Evolutionary conservation across 148 eudicot species (phyloP), one percentile per base, ranked within the genome.

Genomic region (Selenicereus undatus): DNA sequence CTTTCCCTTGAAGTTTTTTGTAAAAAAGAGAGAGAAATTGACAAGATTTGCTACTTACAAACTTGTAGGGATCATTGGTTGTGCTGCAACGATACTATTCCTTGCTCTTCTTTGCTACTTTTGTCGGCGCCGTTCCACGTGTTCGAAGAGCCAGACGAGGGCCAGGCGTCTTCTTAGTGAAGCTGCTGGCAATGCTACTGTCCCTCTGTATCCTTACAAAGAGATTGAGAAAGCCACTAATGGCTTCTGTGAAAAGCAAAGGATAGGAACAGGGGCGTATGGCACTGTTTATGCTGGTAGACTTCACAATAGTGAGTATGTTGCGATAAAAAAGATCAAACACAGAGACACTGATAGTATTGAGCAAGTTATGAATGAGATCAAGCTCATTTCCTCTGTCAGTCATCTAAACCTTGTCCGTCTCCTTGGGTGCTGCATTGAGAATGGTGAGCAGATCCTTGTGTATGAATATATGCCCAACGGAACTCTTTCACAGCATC

Each of bases 331-430:
- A 83, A 94, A 85, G 73, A 87, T 94, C 29, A 87, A 90, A 80
- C 86, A 94, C 68, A 85, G 89, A 70, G 98, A 94, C 79, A 79
- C 81, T 3, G 89, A 94, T 11, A 84, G 94, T 77, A 82, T 88
- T n/a, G 92, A 92, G 70, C 98, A 90, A 87, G 95, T 94, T 58
- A 91, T 94, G 97, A 94, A 94, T 42, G 98, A 94, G 73, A 90
- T 94, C 87, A 92, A 92, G 85, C 95, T 94, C 78, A 82, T 94
- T 21, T 92, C 97, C 39, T 89, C 93, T 0, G 98, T 94, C 29
- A 94, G 98, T 86, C 98, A 94, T 51, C 97, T 90, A 2, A 94
- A 94, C 78, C 87, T 94, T 24, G 97, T 94, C 71, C 97, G 95
- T 39, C 93, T 94, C 62, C 86, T 94, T 56, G 98, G 98, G 32